These are phyloP conservation scores for Saccharum hybrid DNA, from an alignment of 202 grass and related monocot species.

Conservation along the genomic window DNA sequence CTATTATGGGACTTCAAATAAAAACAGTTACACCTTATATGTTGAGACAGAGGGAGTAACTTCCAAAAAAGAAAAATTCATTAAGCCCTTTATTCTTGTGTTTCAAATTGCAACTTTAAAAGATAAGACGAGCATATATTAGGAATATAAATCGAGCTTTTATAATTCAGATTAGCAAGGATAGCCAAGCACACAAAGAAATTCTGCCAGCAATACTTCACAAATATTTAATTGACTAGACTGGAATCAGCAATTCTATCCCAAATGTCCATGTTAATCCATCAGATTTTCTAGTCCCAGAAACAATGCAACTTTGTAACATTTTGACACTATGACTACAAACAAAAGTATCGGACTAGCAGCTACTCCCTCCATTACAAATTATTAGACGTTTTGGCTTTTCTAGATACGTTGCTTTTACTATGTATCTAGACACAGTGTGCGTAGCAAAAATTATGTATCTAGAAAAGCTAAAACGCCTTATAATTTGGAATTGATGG, in stretches of 20 bases:
- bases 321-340: neutral
- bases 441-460: too few relatives aligned
- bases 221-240: slow-evolving; percentile 18
- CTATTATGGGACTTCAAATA: too few relatives aligned
- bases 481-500: too few relatives aligned
- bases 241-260: neutral
- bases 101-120: neutral
- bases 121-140: neutral
- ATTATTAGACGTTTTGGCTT: too few relatives aligned
- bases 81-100: neutral
- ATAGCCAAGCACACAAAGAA: neutral
- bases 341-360: slow-evolving; percentile 2
- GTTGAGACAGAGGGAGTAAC: neutral
- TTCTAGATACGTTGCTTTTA: too few relatives aligned
- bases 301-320: neutral
- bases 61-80: neutral
- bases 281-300: neutral
- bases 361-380: too few relatives aligned
- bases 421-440: too few relatives aligned
- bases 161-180: neutral
- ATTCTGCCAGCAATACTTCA: slow-evolving; percentile 30
- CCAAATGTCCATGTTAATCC: slow-evolving; percentile 1
- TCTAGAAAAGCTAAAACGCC: too few relatives aligned
- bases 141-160: too few relatives aligned
- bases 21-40: too few relatives aligned